Conservation (phyloP, 129 eudicot genomes). For the Flaveria trinervia region DNA sequence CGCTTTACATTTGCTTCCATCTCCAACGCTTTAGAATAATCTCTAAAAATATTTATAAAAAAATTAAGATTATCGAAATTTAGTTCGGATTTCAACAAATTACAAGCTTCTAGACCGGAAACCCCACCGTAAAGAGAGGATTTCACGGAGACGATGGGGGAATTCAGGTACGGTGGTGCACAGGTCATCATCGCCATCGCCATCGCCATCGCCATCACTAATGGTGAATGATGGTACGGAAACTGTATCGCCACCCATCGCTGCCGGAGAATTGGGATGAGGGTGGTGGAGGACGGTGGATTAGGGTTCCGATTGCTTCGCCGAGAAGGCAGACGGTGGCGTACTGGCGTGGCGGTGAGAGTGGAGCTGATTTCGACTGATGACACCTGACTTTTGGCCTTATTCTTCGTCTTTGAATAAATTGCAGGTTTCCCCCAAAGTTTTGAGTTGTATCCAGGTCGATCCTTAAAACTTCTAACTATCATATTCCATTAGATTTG, state of each 20-base stretch:
- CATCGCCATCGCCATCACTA: slow-evolving; percentile 46
- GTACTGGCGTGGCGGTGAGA: no score
- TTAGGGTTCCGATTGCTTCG: no score
- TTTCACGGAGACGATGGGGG: slow-evolving; percentile 18
- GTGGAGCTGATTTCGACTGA: no score
- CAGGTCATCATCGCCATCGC: slow-evolving; percentile 44
- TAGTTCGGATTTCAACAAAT: background rate
- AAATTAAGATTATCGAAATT: background rate
- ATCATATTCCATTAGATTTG: no score
- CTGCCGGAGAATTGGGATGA: no score
- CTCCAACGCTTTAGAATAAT: background rate
- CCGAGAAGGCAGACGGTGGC: no score
- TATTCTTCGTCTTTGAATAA: no score
- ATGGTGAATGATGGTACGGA: slow-evolving; percentile 19
- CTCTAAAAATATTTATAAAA: background rate
- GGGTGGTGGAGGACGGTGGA: no score
- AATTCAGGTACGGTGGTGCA: slow-evolving; percentile 26
- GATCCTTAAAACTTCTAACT: no score
- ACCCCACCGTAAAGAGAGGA: slow-evolving; percentile 37
- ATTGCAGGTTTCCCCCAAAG: no score
- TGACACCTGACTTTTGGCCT: no score
- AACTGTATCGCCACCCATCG: slow-evolving; percentile 55
- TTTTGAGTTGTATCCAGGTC: no score
- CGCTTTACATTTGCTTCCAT: slow-evolving; percentile 34
- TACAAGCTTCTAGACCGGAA: background rate